Evolutionary conservation across 2,329 filamentous ascomycete species (phyloP).

Genomic region (Monosporascus sp.): DNA sequence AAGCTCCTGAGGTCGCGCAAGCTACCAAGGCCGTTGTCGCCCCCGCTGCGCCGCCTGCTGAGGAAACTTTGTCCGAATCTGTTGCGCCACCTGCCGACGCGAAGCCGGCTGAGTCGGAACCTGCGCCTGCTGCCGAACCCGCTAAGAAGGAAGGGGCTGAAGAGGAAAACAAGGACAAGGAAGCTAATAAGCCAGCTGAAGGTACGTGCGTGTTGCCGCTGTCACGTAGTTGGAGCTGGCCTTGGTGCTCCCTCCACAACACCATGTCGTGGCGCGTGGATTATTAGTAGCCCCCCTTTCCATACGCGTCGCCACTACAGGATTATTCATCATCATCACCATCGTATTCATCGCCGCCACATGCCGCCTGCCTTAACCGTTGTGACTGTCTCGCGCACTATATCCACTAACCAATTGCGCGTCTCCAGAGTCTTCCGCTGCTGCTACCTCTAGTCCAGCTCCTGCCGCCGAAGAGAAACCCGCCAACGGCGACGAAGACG

Average conservation of each 20-base stretch:
- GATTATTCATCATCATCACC: background rate
- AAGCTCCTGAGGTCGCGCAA: conserved; percentile 6
- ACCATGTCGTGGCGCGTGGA: background rate
- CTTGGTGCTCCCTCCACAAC: background rate
- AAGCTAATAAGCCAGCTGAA: background rate
- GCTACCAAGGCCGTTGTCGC: conserved; percentile 1
- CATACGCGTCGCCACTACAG: background rate
- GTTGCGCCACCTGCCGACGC: conserved; percentile 14
- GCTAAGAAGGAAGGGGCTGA: background rate
- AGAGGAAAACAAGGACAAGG: background rate
- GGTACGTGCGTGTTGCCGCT: background rate
- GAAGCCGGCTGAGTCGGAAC: conserved; percentile 15
- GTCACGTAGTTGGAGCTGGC: background rate
- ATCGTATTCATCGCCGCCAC: background rate
- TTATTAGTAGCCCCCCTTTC: background rate
- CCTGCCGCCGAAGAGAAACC: conserved; percentile 22
- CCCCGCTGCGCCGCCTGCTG: conserved; percentile 3
- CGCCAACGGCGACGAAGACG: conserved; percentile 10
- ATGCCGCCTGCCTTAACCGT: background rate
- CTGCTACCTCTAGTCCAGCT: conserved; percentile 1
- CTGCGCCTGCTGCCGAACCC: conserved; percentile 6
- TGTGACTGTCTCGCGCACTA: background rate
- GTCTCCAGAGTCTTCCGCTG: background rate
- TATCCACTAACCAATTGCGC: conserved; percentile 18
- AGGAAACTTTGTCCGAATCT: background rate